Evolutionary conservation across 1,284 basidiomycete species (phyloP).

Genomic region (Microbotryomycetes sp.): DNA sequence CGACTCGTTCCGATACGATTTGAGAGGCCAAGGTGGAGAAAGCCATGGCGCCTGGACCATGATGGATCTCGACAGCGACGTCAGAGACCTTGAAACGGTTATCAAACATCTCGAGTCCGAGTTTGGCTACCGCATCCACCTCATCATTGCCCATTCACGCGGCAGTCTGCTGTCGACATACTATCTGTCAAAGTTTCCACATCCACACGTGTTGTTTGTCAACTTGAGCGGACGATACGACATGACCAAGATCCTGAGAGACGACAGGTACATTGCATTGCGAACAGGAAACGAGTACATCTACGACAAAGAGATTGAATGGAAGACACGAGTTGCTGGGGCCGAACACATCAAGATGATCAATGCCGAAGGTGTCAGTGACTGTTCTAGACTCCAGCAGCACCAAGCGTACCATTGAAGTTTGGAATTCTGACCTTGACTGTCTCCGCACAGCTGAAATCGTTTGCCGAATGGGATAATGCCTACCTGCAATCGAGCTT

Average conservation of each 20-base stretch:
- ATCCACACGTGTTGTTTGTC: slow-evolving; percentile 2
- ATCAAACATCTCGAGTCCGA: neutral
- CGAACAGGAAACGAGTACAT: neutral
- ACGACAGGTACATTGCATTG: neutral
- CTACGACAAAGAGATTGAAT: neutral
- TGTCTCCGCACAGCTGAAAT: neutral
- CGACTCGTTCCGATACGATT: slow-evolving; percentile 12
- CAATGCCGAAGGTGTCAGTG: neutral
- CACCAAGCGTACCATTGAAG: neutral
- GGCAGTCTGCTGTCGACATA: slow-evolving; percentile 1
- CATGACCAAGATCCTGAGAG: neutral
- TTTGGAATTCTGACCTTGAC: no score
- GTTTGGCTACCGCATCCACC: neutral
- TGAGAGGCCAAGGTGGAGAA: slow-evolving; percentile 1
- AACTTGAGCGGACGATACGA: slow-evolving; percentile 2
- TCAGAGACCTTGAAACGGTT: neutral
- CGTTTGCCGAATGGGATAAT: slow-evolving; percentile 11
- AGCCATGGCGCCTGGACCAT: slow-evolving; percentile 2
- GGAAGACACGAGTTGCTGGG: neutral
- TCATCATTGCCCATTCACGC: slow-evolving; percentile 2
- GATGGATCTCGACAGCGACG: slow-evolving; percentile 4
- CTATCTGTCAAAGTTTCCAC: neutral
- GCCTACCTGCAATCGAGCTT: neutral
- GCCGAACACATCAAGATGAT: neutral
- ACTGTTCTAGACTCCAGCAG: neutral